Percentiles rank a stretch among this genome's conserved stretches.
These are phyloP conservation scores for Daldinia sp. DNA, from an alignment of 2,329 filamentous ascomycete genomes.

Conservation along the genomic window DNA sequence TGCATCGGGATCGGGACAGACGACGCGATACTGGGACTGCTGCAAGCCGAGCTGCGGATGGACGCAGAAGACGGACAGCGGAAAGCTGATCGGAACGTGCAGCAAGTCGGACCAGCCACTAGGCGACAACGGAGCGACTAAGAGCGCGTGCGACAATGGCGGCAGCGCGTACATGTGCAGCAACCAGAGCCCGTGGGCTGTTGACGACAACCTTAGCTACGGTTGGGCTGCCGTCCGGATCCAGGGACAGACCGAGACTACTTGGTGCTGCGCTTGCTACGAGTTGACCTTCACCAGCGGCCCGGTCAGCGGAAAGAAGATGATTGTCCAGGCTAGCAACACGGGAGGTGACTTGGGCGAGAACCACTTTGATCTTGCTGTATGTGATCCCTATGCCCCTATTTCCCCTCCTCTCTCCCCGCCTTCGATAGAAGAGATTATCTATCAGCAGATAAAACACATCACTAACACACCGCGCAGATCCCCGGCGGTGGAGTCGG, in stretches of 20 bases:
- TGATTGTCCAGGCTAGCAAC: constrained; percentile 68
- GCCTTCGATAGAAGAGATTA: neutral
- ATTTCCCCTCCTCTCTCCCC: neutral
- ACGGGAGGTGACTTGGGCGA: constrained; percentile 62
- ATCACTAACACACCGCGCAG: constrained; percentile 29
- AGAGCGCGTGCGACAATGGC: constrained; percentile 62
- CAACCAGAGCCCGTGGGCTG: constrained; percentile 68
- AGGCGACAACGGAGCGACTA: constrained; percentile 54
- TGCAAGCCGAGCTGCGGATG: constrained; percentile 75
- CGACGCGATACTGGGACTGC: constrained; percentile 68
- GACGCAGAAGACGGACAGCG: constrained; percentile 63
- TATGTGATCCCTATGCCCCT: constrained; percentile 37
- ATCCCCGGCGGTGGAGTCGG: constrained; percentile 64
- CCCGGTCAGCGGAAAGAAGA: constrained; percentile 62
- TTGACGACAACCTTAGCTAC: constrained; percentile 66
- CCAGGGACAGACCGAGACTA: constrained; percentile 61
- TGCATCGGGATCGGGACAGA: constrained; percentile 42
- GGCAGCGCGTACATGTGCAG: constrained; percentile 68
- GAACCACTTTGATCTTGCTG: constrained; percentile 64
- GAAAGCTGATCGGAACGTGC: constrained; percentile 61
- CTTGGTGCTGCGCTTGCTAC: constrained; percentile 73
- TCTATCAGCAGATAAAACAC: neutral
- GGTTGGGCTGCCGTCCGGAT: constrained; percentile 71
- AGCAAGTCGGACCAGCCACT: constrained; percentile 63
- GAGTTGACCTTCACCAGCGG: constrained; percentile 67